Base-by-base conservation (phyloP, 2,329 filamentous ascomycete species). In the Apiospora hydei region DNA sequence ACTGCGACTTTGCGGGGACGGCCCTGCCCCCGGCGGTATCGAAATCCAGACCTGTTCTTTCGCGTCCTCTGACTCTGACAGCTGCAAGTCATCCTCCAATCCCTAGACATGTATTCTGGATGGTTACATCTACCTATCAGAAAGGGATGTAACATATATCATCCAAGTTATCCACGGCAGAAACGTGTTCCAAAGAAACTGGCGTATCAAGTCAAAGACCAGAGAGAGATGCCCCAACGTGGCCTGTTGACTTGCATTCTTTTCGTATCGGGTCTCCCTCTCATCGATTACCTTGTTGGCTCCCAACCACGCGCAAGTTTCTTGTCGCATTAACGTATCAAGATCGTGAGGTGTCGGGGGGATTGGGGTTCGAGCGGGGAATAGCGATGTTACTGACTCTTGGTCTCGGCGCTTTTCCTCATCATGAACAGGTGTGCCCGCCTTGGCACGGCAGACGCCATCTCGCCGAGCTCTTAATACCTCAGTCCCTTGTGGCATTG, bases 361-460 rank as follows among this genome's bases (percentile, higher is more conserved):
- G n/a, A 11, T 64, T 64, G 57, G 57, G 57, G 57, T n/a, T 64
- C 34, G 34, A n/a, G 57, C 57, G 57, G 57, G 57, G 57, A 64
- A 64, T 21, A 10, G 30, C 4, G 6, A n/a, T 41, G 30, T 34
- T 64, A 18, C 57, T 64, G 57, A 64, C 57, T 64, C 57, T 24
- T 64, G 34, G 57, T 64, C 57, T 64, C 57, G 57, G 57, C 57
- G 57, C 57, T 64, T 64, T 64, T 64, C 34, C 34, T 4, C 18
- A n/a, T 34, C 57, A 64, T 64, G 34, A 64, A 24, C 57, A 64
- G 57, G 57, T 41, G 2, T 64, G 34, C 21, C 57, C 57, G 57
- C n/a, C 57, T 64, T 64, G 57, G 34, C 57, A 41, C 57, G 34
- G 57, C 57, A 64, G 4, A 14, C 34, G 21, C 57, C 57, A 41